phyloP scores from a whole-genome alignment of 257 asterid species.

The Solanum arcanum region DNA sequence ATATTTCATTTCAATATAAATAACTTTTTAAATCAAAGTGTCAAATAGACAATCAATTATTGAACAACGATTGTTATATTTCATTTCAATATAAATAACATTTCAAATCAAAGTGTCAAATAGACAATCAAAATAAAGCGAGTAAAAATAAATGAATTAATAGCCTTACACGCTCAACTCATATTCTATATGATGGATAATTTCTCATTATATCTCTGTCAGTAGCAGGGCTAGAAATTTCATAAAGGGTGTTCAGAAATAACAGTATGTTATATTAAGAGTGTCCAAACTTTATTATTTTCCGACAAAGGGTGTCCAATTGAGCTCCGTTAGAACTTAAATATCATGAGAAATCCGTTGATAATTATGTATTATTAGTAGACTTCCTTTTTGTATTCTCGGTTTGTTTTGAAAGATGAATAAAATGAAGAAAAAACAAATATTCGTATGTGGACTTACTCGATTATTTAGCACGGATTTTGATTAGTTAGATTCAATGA shows the following conservation, averaged over 20 bases:
- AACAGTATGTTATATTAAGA: too few species aligned
- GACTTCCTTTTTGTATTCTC: not conserved
- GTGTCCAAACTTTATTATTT: too few species aligned
- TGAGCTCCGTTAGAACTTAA: not conserved
- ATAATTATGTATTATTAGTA: not conserved
- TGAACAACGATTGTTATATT: too few species aligned
- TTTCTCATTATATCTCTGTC: rapidly evolving
- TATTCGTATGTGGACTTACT: not conserved
- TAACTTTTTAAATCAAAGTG: not conserved
- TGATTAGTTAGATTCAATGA: not conserved
- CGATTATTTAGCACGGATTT: not conserved
- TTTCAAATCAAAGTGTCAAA: not conserved
- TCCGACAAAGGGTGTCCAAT: too few species aligned
- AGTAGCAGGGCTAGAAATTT: too few species aligned
- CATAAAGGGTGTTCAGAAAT: too few species aligned
- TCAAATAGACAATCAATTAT: not conserved
- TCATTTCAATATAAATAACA: too few species aligned
- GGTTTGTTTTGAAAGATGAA: not conserved
- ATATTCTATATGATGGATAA: not conserved
- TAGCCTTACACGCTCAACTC: not conserved
- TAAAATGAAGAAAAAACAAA: too few species aligned
- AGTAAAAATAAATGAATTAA: not conserved
- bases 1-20: not conserved
- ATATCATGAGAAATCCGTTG: not conserved
- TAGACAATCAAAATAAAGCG: rapidly evolving